Conservation (phyloP, 345 rosid species). For the Gossypium ekmanianum region DNA sequence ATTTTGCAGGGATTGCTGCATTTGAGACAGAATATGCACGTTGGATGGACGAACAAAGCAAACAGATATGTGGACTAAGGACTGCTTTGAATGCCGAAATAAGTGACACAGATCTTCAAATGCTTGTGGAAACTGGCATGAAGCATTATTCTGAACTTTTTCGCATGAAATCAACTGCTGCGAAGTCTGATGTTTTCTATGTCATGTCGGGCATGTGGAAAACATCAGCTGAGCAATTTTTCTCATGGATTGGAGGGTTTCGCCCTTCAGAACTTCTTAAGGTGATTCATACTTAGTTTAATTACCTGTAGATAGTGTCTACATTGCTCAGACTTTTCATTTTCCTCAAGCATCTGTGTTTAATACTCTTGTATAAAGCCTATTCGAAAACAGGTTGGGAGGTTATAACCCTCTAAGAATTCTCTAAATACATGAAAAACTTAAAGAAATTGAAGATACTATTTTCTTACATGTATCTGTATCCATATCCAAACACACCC, state of each 20-base stretch:
- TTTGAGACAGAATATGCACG: slow-evolving; percentile 87
- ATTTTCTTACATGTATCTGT: too few species aligned
- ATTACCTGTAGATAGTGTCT: background rate
- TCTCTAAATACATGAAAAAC: background rate
- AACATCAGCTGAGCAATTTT: slow-evolving; percentile 75
- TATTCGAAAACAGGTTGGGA: background rate
- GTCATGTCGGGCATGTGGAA: slow-evolving; percentile 90
- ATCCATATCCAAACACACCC: too few species aligned
- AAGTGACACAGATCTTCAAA: slow-evolving; percentile 53
- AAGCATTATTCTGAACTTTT: slow-evolving; percentile 78
- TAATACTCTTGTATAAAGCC: background rate
- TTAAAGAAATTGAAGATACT: too few species aligned
- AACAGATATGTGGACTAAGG: slow-evolving; percentile 54
- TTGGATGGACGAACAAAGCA: slow-evolving; percentile 82
- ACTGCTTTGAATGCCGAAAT: slow-evolving; percentile 52
- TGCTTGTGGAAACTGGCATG: slow-evolving; percentile 64
- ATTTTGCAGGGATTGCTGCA: slow-evolving; percentile 52
- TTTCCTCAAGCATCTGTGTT: background rate
- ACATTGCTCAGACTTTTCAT: background rate
- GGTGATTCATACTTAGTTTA: slow-evolving; percentile 35
- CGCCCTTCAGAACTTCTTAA: slow-evolving; percentile 90
- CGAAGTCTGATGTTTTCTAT: slow-evolving; percentile 76
- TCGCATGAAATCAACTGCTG: slow-evolving; percentile 68
- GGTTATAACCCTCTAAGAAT: background rate
- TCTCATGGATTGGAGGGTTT: slow-evolving; percentile 95